Conservation (phyloP, 345 rosid species). For the Acer yangbiense region DNA sequence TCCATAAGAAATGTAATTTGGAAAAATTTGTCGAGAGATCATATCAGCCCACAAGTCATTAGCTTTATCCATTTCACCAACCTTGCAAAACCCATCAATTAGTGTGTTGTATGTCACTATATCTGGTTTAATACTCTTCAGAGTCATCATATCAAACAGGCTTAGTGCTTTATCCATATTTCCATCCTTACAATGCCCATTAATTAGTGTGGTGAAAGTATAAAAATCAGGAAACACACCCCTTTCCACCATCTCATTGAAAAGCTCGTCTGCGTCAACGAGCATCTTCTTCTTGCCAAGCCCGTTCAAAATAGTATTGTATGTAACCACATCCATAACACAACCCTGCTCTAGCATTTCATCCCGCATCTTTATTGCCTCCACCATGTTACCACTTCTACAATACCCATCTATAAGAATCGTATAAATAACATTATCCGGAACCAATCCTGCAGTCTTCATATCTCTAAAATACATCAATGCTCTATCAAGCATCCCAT, state of each 20-base stretch:
- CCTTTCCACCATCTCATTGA: slow-evolving; percentile 65
- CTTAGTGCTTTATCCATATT: slow-evolving; percentile 56
- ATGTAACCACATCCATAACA: slow-evolving; percentile 70
- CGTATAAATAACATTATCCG: slow-evolving; percentile 69
- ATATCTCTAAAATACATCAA: slow-evolving; percentile 48
- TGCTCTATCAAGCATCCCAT: slow-evolving; percentile 54
- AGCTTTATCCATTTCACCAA: slow-evolving; percentile 65
- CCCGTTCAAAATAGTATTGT: slow-evolving; percentile 72
- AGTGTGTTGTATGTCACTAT: slow-evolving; percentile 77
- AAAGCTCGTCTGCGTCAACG: slow-evolving; percentile 61
- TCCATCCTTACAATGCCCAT: slow-evolving; percentile 81
- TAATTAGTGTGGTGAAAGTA: slow-evolving; percentile 72
- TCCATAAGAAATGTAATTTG: slow-evolving; percentile 66
- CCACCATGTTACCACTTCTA: slow-evolving; percentile 50
- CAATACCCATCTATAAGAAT: slow-evolving; percentile 77
- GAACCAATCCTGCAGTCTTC: slow-evolving; percentile 60
- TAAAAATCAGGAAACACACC: slow-evolving; percentile 67
- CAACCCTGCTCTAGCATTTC: slow-evolving; percentile 77
- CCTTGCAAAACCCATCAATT: slow-evolving; percentile 79
- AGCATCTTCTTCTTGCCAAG: slow-evolving; percentile 73
- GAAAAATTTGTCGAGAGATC: slow-evolving; percentile 47
- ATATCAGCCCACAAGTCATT: slow-evolving; percentile 61
- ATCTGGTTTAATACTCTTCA: slow-evolving; percentile 64
- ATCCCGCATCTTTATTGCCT: slow-evolving; percentile 66
- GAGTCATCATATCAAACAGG: slow-evolving; percentile 57